Conservation (phyloP, 148 eudicot species). For the Nyssa sinensis region DNA sequence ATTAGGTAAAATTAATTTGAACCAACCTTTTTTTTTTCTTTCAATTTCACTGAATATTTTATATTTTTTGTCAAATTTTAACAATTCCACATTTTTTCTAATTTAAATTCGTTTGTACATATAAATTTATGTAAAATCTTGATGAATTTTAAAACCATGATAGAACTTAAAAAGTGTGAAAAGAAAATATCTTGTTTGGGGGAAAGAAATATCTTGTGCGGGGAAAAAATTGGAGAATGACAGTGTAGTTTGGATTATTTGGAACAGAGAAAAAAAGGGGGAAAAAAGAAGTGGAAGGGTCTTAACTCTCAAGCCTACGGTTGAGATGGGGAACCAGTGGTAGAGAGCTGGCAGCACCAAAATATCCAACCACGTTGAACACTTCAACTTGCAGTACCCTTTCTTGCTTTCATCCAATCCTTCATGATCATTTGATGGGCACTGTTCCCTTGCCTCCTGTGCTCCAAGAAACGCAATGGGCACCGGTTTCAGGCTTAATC, state of each 20-base stretch:
- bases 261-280: too few species aligned
- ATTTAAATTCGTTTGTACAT: too few species aligned
- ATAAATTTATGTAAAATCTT: too few species aligned
- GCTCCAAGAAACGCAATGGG: constrained; percentile 23
- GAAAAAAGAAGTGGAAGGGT: too few species aligned
- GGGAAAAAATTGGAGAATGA: not conserved
- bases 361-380: constrained; percentile 17
- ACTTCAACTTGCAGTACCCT: not conserved
- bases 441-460: constrained; percentile 3
- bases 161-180: too few species aligned
- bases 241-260: constrained; percentile 2
- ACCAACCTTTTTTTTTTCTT: too few species aligned
- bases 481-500: constrained; percentile 54
- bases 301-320: not conserved
- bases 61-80: too few species aligned
- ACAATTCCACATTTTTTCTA: too few species aligned
- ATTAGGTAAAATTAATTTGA: too few species aligned
- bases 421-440: constrained; percentile 24
- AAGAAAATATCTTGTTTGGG: too few species aligned
- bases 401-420: not conserved
- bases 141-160: not conserved
- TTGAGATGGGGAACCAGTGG: constrained; percentile 62
- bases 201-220: not conserved
- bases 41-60: too few species aligned
- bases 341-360: constrained; percentile 28